Evolutionary conservation across 2,329 filamentous ascomycete genomes (phyloP), one percentile per base, ranked within the genome.

Genomic region (Dendrostoma leiphaemia): DNA sequence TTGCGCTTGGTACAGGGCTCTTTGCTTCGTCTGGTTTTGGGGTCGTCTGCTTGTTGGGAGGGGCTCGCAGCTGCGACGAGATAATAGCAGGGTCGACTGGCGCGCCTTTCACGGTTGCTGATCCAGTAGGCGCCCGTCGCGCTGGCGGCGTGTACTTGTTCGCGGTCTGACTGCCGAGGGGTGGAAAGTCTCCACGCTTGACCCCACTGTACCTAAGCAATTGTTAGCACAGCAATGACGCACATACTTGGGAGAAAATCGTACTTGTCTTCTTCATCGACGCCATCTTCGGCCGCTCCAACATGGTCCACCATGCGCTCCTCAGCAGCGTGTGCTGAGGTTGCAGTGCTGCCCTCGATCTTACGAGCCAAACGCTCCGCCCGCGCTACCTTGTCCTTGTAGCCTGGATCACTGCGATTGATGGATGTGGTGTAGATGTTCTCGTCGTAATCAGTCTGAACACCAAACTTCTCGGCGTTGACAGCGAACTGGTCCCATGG

Each of bases 361-460:
- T 97, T 93, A 57, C 89, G 85, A 21, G 91, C 94, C 65, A 93
- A 89, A 61, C 81, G 86, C 21, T 92, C 91, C 2, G 92, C 94
- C 32, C 86, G 82, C 3, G 89, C 91, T 63, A 89, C 80, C 60
- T 87, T 84, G 69, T 90, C 84, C 60, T 83, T 86, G 71, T 95
- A 97, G 51, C 88, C 79, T 1, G 94, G 92, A 63, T 96, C 86
- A 59, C 73, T 89, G 65, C 86, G 90, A 71, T 99, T 85, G 65
- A 99, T 95, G 37, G 83, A 75, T 9, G 94, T 99, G 1, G 94
- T 99, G 74, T 99, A 99, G 40, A 94, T 84, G 63, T 90, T 91
- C 72, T 97, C 94, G 65, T 97, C 86, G 68, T 97, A 99, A 64
- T 91, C 91, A 49, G 89, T 94, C 71, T 85, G 90, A 35, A 95